Evolutionary conservation across 495 filamentous ascomycete species (phyloP).

Genomic region (Penicillium arizonense): DNA sequence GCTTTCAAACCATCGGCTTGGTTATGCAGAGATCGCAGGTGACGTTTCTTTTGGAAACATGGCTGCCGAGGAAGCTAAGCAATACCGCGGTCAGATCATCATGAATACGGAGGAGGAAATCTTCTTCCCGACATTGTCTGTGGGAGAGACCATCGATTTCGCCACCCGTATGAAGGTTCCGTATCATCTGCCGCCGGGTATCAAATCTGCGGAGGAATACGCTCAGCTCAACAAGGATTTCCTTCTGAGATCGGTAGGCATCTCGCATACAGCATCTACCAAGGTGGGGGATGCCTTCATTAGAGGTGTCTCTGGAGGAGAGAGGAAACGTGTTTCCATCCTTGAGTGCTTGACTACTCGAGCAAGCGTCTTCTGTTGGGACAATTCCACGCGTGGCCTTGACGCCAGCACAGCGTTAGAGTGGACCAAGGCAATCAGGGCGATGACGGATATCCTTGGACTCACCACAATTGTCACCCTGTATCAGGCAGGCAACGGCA

Average conservation of each 20-base stretch:
- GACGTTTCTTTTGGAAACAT: slow-evolving; percentile 57
- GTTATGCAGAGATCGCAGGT: slow-evolving; percentile 29
- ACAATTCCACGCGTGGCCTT: slow-evolving; percentile 60
- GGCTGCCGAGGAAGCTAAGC: slow-evolving; percentile 48
- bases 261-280: slow-evolving; percentile 71
- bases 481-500: slow-evolving; percentile 62
- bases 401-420: slow-evolving; percentile 61
- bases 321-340: slow-evolving; percentile 70
- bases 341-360: slow-evolving; percentile 61
- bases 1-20: background rate
- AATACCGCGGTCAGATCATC: slow-evolving; percentile 66
- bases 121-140: slow-evolving; percentile 65
- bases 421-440: slow-evolving; percentile 45
- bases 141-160: slow-evolving; percentile 67
- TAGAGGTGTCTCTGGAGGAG: slow-evolving; percentile 76
- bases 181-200: slow-evolving; percentile 10
- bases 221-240: slow-evolving; percentile 52
- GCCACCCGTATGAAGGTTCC: slow-evolving; percentile 37
- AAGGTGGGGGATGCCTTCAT: slow-evolving; percentile 75
- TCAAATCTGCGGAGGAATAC: slow-evolving; percentile 20
- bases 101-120: slow-evolving; percentile 66
- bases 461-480: slow-evolving; percentile 48
- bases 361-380: slow-evolving; percentile 57
- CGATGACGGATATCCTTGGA: slow-evolving; percentile 45
- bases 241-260: slow-evolving; percentile 70